A percentile compares a stretch with the other conserved stretches of the same genome.
Evolutionary conservation across 1,284 basidiomycete genomes (phyloP).

Genomic region (Ganoderma meredithae): DNA sequence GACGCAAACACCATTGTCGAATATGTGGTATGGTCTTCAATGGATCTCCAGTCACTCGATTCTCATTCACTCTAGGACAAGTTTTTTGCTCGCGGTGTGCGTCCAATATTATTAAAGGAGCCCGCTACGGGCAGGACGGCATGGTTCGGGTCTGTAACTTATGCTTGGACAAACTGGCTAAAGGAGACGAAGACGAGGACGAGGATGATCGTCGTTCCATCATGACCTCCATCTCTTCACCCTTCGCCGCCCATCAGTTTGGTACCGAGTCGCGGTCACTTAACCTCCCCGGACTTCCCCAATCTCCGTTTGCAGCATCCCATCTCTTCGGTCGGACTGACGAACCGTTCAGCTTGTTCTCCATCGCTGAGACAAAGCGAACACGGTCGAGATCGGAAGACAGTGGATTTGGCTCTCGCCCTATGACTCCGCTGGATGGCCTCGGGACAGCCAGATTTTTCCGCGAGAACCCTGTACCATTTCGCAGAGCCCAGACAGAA

Average conservation of each 20-base stretch:
- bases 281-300: conserved; percentile 62
- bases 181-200: conserved; percentile 73
- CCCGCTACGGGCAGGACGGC: conserved; percentile 92
- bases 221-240: conserved; percentile 67
- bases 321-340: conserved; percentile 81
- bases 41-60: conserved; percentile 17
- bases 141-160: conserved; percentile 95
- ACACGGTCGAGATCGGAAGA: conserved; percentile 62
- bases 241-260: conserved; percentile 67
- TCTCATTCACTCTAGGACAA: conserved; percentile 61
- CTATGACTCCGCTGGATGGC: conserved; percentile 56
- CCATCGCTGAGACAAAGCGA: conserved; percentile 76
- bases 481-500: conserved; percentile 80
- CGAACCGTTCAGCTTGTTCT: conserved; percentile 80
- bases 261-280: conserved; percentile 57
- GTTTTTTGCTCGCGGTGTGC: conserved; percentile 95
- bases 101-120: conserved; percentile 96
- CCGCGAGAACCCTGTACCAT: conserved; percentile 76
- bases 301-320: conserved; percentile 89
- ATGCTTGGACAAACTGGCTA: conserved; percentile 90
- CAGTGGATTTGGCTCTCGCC: conserved; percentile 57
- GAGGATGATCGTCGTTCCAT: conserved; percentile 85
- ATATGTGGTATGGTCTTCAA: conserved; percentile 75
- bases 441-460: conserved; percentile 54
- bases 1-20: conserved; percentile 93